Evolutionary conservation across 2,329 filamentous ascomycete genomes (phyloP).

Genomic region (Hypoxylon sp.): DNA sequence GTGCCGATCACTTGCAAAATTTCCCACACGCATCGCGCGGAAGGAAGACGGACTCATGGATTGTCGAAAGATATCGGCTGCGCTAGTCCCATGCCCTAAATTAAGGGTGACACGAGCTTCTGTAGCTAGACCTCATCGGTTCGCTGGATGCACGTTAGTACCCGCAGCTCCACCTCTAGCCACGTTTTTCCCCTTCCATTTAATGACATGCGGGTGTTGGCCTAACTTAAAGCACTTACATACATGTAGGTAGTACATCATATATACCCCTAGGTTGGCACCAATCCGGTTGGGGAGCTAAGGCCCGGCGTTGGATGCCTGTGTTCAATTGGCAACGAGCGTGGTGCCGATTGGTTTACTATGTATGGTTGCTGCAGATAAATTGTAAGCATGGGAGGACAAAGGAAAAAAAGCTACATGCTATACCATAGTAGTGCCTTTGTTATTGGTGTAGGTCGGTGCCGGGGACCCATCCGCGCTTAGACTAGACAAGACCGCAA

Average conservation of each 20-base stretch:
- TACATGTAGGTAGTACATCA: background rate
- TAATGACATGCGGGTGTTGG: slow-evolving; percentile 33
- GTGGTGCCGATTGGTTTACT: slow-evolving; percentile 34
- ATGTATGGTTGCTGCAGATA: slow-evolving; percentile 35
- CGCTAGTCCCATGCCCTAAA: slow-evolving; percentile 34
- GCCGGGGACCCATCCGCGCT: slow-evolving; percentile 24
- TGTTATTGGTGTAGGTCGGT: slow-evolving; percentile 4
- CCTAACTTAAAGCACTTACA: slow-evolving; percentile 28
- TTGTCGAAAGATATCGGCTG: slow-evolving; percentile 15
- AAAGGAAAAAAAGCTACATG: slow-evolving; percentile 7
- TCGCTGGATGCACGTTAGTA: slow-evolving; percentile 26
- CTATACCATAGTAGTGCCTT: background rate
- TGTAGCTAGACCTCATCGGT: slow-evolving; percentile 30
- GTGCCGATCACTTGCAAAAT: slow-evolving; percentile 13
- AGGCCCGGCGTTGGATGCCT: slow-evolving; percentile 24
- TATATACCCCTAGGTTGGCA: slow-evolving; percentile 7
- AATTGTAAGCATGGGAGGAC: slow-evolving; percentile 34
- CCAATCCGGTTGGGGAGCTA: slow-evolving; percentile 26
- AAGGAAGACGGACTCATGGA: slow-evolving; percentile 6
- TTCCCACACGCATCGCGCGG: slow-evolving; percentile 17
- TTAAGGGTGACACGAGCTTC: slow-evolving; percentile 42
- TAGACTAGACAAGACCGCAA: background rate
- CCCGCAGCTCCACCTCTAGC: slow-evolving; percentile 40
- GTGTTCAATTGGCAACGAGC: slow-evolving; percentile 22
- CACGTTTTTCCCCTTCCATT: slow-evolving; percentile 39